Conservation (phyloP, 176 grass and related monocot genomes). For the Carex pumila region DNA sequence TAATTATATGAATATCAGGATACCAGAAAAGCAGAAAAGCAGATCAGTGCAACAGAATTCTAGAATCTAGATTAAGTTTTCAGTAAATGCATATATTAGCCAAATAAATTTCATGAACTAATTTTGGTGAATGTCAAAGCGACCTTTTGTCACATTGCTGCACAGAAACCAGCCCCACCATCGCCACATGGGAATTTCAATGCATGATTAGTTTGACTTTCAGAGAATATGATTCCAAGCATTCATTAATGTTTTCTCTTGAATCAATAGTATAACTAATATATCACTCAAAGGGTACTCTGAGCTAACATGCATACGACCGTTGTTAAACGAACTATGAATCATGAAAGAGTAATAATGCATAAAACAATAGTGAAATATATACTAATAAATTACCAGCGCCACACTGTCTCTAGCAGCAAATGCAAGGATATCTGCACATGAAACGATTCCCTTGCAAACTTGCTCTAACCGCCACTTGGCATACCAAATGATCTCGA, state of each 20-base stretch:
- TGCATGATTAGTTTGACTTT: background rate
- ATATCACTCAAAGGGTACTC: background rate
- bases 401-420: slow-evolving; percentile 53
- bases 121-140: background rate
- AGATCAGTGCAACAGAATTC: background rate
- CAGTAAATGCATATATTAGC: too few relatives aligned
- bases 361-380: background rate
- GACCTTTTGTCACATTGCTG: background rate
- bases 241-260: slow-evolving; percentile 8
- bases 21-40: background rate
- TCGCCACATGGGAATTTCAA: background rate
- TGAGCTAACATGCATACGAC: slow-evolving; percentile 19
- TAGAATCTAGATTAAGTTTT: background rate
- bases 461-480: slow-evolving; percentile 40
- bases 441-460: slow-evolving; percentile 44
- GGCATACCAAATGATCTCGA: slow-evolving; percentile 42
- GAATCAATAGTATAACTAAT: background rate
- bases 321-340: background rate
- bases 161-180: background rate
- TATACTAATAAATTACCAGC: slow-evolving; percentile 29
- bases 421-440: slow-evolving; percentile 65
- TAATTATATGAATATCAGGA: background rate
- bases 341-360: background rate
- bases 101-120: too few relatives aligned
- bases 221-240: background rate